A percentile compares a stretch with the other conserved stretches of the same genome.
Conservation (phyloP, 306 rosid genomes). For the Prosopis cineraria region DNA sequence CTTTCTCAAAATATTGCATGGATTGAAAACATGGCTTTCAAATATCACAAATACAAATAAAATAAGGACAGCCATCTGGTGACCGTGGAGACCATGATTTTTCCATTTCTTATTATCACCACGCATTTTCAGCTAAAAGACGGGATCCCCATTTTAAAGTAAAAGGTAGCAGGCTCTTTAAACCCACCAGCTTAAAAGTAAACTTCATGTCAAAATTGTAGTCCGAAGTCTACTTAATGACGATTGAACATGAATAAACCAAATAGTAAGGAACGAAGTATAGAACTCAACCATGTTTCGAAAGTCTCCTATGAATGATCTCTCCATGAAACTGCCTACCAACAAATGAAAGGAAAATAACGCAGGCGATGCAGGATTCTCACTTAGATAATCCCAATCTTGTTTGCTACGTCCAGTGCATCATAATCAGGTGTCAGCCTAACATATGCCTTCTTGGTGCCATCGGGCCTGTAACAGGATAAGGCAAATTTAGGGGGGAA, state of each 20-base stretch:
- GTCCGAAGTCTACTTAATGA: conserved; percentile 1
- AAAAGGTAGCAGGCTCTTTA: background rate
- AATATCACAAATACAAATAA: background rate
- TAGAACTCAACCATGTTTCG: background rate
- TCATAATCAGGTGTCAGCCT: conserved; percentile 85
- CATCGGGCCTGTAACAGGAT: conserved; percentile 75
- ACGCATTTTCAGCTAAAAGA: background rate
- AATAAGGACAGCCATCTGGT: background rate
- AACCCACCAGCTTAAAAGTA: conserved; percentile 20
- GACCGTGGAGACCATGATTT: background rate
- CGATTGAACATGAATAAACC: conserved; percentile 22
- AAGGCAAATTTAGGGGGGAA: background rate
- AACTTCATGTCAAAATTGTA: conserved; percentile 43
- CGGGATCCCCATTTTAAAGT: no score
- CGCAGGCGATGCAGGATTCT: conserved; percentile 12
- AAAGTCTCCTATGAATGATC: conserved; percentile 10
- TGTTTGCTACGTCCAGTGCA: conserved; percentile 91
- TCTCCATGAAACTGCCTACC: conserved; percentile 26
- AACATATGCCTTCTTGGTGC: conserved; percentile 92
- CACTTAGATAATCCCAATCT: conserved; percentile 80
- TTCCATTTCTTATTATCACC: background rate
- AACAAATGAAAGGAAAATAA: conserved; percentile 15
- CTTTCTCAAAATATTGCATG: background rate
- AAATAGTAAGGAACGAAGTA: conserved; percentile 27
- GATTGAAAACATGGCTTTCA: background rate